These are phyloP conservation scores for Aspergillus floridensis DNA, from an alignment of 2,329 filamentous ascomycete genomes.

Conservation along the genomic window DNA sequence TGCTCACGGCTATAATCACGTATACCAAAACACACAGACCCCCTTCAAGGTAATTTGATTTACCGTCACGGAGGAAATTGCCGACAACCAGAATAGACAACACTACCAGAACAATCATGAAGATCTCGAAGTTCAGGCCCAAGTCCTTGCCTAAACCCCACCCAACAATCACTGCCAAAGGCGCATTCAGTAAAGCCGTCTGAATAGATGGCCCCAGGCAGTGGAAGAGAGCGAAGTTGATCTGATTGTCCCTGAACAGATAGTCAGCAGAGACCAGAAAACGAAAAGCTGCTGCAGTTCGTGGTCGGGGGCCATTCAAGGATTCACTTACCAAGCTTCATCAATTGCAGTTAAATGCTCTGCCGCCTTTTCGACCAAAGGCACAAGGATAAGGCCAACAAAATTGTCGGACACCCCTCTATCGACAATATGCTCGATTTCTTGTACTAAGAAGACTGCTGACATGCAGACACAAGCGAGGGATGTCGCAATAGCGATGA, in stretches of 20 bases:
- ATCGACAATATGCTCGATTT: slow-evolving; percentile 65
- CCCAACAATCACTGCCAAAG: slow-evolving; percentile 76
- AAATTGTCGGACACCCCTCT: slow-evolving; percentile 57
- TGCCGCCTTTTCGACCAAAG: slow-evolving; percentile 80
- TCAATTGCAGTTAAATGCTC: slow-evolving; percentile 82
- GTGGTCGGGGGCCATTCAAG: neutral
- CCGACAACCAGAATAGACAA: slow-evolving; percentile 83
- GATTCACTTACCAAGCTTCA: slow-evolving; percentile 66
- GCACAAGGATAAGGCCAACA: slow-evolving; percentile 70
- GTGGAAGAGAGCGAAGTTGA: slow-evolving; percentile 82
- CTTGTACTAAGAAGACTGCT: slow-evolving; percentile 68
- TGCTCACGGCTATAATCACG: slow-evolving; percentile 60
- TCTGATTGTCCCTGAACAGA: slow-evolving; percentile 47
- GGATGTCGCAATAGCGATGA: slow-evolving; percentile 63
- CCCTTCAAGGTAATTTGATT: slow-evolving; percentile 88
- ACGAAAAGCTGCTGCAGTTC: slow-evolving; percentile 7
- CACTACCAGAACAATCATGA: slow-evolving; percentile 78
- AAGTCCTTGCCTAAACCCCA: slow-evolving; percentile 73
- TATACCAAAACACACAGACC: slow-evolving; percentile 69
- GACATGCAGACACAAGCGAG: slow-evolving; percentile 70
- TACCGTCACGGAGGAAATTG: slow-evolving; percentile 81
- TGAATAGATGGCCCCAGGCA: slow-evolving; percentile 85
- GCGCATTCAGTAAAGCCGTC: slow-evolving; percentile 83
- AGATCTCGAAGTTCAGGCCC: slow-evolving; percentile 81
- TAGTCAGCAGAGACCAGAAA: slow-evolving; percentile 1